phyloP scores from a whole-genome alignment of 495 filamentous ascomycete genomes.

The Trichocladium antarcticum region DNA sequence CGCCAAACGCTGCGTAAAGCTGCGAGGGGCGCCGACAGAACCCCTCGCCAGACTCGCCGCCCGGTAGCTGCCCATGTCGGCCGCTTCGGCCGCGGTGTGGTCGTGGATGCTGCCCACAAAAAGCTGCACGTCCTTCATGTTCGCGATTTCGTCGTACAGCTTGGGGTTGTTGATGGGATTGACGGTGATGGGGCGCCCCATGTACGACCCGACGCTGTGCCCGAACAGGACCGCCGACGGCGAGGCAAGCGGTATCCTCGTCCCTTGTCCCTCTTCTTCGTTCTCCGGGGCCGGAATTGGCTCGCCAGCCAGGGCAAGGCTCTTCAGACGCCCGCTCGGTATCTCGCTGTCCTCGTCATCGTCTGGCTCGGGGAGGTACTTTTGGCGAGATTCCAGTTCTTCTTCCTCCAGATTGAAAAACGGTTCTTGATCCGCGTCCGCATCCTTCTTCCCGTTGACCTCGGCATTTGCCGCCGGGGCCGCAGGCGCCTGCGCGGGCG shows the following conservation, averaged over 20 bases:
- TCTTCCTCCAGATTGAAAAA: slow-evolving; percentile 25
- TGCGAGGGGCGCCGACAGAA: slow-evolving; percentile 22
- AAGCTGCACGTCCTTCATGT: slow-evolving; percentile 35
- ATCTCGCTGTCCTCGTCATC: slow-evolving; percentile 13
- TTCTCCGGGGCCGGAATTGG: not conserved
- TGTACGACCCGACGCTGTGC: slow-evolving; percentile 35
- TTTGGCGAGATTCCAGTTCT: slow-evolving; percentile 2
- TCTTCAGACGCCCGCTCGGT: not conserved
- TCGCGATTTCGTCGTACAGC: slow-evolving; percentile 34
- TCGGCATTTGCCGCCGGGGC: not conserved
- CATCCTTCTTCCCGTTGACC: not conserved
- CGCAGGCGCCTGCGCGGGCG: slow-evolving; percentile 7
- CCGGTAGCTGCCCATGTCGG: slow-evolving; percentile 31
- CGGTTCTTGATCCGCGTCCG: slow-evolving; percentile 13
- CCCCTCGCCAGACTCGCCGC: slow-evolving; percentile 21
- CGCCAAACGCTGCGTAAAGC: slow-evolving; percentile 35
- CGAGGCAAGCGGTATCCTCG: slow-evolving; percentile 11
- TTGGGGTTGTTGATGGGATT: slow-evolving; percentile 31
- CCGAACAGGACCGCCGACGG: slow-evolving; percentile 21
- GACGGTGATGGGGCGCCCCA: slow-evolving; percentile 25
- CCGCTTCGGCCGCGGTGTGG: slow-evolving; percentile 29
- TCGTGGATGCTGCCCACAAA: slow-evolving; percentile 39
- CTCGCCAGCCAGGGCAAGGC: not conserved
- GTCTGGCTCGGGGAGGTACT: slow-evolving; percentile 15
- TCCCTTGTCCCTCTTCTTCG: not conserved